phyloP scores from a whole-genome alignment of 495 filamentous ascomycete genomes.

The Penicillium verhagenii region DNA sequence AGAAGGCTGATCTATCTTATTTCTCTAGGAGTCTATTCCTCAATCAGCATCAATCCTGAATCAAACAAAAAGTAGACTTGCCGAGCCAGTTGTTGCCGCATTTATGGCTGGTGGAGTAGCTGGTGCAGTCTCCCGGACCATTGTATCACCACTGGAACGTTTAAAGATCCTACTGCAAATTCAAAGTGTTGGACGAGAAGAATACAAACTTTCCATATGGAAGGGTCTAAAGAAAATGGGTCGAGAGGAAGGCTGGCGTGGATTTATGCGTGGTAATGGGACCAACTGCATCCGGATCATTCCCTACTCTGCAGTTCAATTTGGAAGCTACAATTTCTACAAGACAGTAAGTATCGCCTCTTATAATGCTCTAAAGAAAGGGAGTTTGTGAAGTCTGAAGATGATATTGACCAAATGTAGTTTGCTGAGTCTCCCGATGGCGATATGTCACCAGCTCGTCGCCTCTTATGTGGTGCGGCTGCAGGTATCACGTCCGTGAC shows the following conservation, averaged over 20 bases:
- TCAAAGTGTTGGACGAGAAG: conserved; percentile 84
- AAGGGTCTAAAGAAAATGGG: conserved; percentile 93
- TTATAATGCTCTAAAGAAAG: background rate
- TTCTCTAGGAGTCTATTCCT: conserved; percentile 8
- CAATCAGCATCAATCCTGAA: conserved; percentile 14
- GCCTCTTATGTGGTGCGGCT: conserved; percentile 79
- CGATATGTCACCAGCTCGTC: conserved; percentile 63
- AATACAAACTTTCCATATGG: conserved; percentile 87
- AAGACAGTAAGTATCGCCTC: conserved; percentile 67
- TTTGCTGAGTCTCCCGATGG: conserved; percentile 75
- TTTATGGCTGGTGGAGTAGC: conserved; percentile 96
- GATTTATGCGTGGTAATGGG: conserved; percentile 95
- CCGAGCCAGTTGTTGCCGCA: conserved; percentile 78
- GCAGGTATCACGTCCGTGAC: conserved; percentile 94
- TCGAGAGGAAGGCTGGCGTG: conserved; percentile 91
- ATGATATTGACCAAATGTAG: conserved; percentile 30
- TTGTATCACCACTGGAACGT: conserved; percentile 92
- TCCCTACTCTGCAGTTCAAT: conserved; percentile 96
- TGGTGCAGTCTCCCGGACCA: conserved; percentile 94
- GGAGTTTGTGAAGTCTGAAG: background rate
- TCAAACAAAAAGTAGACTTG: conserved; percentile 25
- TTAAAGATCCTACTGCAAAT: conserved; percentile 97
- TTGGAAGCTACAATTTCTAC: conserved; percentile 96
- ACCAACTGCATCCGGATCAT: conserved; percentile 98
- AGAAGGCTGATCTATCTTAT: background rate